Evolutionary conservation across 2,329 filamentous ascomycete genomes (phyloP).

Genomic region (Pezicula rhizophila): DNA sequence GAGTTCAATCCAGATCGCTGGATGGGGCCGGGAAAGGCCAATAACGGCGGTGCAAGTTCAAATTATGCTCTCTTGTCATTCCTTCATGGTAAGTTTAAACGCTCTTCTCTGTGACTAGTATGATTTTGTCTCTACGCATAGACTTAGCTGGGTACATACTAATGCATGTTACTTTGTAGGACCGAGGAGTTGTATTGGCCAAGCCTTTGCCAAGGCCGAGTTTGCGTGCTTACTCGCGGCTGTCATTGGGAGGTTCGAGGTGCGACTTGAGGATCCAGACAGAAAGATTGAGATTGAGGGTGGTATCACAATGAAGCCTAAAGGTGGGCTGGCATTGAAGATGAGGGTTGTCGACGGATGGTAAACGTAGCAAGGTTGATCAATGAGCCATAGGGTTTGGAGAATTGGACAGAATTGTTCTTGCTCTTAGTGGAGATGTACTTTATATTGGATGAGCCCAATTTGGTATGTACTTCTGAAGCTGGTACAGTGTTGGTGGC

Average conservation of each 20-base stretch:
- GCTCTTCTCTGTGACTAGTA: too few relatives aligned
- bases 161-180: conserved; percentile 26
- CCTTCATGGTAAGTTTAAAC: conserved; percentile 48
- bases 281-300: conserved; percentile 58
- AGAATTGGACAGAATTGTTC: too few relatives aligned
- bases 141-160: too few relatives aligned
- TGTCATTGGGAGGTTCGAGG: conserved; percentile 67
- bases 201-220: conserved; percentile 72
- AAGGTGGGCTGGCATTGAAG: conserved; percentile 62
- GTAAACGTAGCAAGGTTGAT: conserved; percentile 27
- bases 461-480: too few relatives aligned
- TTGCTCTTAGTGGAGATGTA: too few relatives aligned
- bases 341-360: conserved; percentile 59
- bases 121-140: too few relatives aligned
- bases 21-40: conserved; percentile 37
- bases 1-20: conserved; percentile 74
- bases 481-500: too few relatives aligned
- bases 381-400: too few relatives aligned
- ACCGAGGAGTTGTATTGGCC: conserved; percentile 75
- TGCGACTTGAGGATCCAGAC: conserved; percentile 48
- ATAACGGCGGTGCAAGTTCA: conserved; percentile 59
- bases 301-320: conserved; percentile 65
- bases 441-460: too few relatives aligned
- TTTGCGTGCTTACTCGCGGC: conserved; percentile 74
- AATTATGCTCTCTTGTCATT: conserved; percentile 78